Evolutionary conservation across 495 filamentous ascomycete genomes (phyloP).

Genomic region (Aspergillus olivimuriae): DNA sequence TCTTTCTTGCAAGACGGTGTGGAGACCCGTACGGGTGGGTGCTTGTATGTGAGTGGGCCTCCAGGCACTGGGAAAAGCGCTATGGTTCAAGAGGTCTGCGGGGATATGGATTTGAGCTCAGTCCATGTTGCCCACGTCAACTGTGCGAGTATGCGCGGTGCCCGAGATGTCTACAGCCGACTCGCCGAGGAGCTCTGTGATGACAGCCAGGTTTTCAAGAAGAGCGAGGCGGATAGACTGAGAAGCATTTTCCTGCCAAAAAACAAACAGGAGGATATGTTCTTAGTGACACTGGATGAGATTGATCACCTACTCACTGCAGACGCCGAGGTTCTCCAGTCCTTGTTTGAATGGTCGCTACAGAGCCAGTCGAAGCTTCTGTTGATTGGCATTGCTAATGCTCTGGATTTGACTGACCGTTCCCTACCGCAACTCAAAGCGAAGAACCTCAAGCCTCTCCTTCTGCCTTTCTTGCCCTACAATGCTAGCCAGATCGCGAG

Average conservation of each 20-base stretch:
- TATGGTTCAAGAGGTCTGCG: constrained; percentile 72
- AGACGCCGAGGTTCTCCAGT: constrained; percentile 81
- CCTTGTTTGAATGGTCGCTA: constrained; percentile 89
- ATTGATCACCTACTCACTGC: constrained; percentile 87
- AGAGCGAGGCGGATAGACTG: constrained; percentile 49
- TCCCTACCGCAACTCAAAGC: constrained; percentile 92
- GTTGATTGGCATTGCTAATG: constrained; percentile 92
- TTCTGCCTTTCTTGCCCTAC: constrained; percentile 92
- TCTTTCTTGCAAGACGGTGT: constrained; percentile 63
- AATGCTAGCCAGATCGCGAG: constrained; percentile 80
- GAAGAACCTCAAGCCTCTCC: constrained; percentile 78
- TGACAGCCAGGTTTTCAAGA: constrained; percentile 48
- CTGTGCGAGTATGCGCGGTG: constrained; percentile 88
- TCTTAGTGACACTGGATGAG: constrained; percentile 83
- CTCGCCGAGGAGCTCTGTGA: constrained; percentile 62
- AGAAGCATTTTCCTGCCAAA: constrained; percentile 59
- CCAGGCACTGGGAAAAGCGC: constrained; percentile 97
- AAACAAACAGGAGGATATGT: constrained; percentile 48
- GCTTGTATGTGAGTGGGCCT: constrained; percentile 90
- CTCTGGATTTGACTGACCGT: constrained; percentile 89
- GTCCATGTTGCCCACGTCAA: constrained; percentile 78
- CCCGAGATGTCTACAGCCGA: constrained; percentile 72
- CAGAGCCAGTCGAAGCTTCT: constrained; percentile 68
- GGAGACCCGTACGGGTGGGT: constrained; percentile 59
- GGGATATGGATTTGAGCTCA: constrained; percentile 41